Evolutionary conservation across 2,329 filamentous ascomycete genomes (phyloP), one percentile per base, ranked within the genome.

Genomic region (Colletotrichum musicola): DNA sequence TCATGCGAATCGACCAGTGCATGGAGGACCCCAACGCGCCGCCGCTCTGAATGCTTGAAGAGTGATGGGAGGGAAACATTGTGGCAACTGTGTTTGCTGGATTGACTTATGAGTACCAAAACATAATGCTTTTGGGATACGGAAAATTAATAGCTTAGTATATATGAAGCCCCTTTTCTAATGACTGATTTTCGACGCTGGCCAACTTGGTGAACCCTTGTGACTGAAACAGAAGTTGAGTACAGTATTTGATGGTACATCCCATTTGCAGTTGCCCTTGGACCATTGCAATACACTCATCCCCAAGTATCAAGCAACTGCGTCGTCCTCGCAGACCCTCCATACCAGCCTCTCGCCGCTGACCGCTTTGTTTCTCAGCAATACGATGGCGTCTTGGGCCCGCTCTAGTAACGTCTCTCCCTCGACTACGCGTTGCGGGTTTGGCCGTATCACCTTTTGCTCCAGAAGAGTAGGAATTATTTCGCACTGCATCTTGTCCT

Each of bases 1-100:
- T 91, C 47, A 91, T 91, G 89, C 83, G 89, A 47, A 85, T 91
- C 51, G 89, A 91, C 74, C 89, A 91, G 79, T 91, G 89, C 74
- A 82, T 91, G 83, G 83, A 86, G 78, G 89, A 91, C 76, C 87
- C 87, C 14, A 82, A 86, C 71, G 87, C 87, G 22, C 87, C 87
- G 46, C 80, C 84, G 13, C 64, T 74, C 4, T 74, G 51, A 71
- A 9, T 35, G 7, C 30, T 2, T 35, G 10, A 9, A 10, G 3
- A 9, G 3, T 10, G 30, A 10, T 35, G 1, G 30, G 6, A 35
- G 30, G 10, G 30, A 35, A 35, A 35, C 4, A 4, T 35, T 35
- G 4, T 10, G 2, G 7, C 30, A 35, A 10, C 1, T 35, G 30
- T 35, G 9, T 2, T 35, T 35, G 30, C 30, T 35, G 6, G 6